These are phyloP conservation scores for Ceratocystis huliohia DNA, from an alignment of 2,329 filamentous ascomycete species.

Conservation along the genomic window DNA sequence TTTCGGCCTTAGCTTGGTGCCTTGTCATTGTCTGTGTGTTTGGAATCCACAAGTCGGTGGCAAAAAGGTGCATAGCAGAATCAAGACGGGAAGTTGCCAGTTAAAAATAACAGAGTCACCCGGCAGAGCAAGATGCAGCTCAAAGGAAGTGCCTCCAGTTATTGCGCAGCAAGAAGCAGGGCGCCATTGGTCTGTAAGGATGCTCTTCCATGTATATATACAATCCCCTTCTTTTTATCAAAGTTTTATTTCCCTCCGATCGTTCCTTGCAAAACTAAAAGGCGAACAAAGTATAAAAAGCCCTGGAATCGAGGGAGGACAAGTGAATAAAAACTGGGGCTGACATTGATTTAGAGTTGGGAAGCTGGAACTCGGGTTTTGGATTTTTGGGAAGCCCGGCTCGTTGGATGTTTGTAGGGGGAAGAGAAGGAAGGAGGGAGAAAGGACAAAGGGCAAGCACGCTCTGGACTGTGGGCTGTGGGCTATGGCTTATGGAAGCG, in stretches of 20 bases:
- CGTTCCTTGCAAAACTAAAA: background rate
- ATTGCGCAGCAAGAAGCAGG: no score
- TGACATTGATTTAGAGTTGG: constrained; percentile 10
- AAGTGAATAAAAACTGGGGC: background rate
- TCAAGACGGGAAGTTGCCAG: background rate
- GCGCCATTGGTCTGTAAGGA: no score
- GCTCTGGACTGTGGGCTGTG: no score
- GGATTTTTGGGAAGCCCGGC: background rate
- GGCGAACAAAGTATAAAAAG: background rate
- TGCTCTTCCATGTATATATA: no score
- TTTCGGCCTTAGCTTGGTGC: constrained; percentile 9
- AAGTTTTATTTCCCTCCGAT: no score
- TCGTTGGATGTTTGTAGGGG: background rate
- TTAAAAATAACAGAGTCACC: background rate
- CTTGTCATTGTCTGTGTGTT: constrained; percentile 4
- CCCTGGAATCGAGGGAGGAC: background rate
- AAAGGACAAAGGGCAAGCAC: background rate
- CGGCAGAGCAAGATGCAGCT: background rate
- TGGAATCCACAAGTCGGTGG: constrained; percentile 4
- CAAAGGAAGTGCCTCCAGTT: no score
- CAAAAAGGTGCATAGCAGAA: background rate
- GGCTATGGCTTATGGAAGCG: no score
- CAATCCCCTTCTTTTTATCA: no score
- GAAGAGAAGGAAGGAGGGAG: background rate
- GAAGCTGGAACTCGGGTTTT: constrained; percentile 1